phyloP scores from a whole-genome alignment of 495 filamentous ascomycete genomes.

The Hyaloscypha variabilis region DNA sequence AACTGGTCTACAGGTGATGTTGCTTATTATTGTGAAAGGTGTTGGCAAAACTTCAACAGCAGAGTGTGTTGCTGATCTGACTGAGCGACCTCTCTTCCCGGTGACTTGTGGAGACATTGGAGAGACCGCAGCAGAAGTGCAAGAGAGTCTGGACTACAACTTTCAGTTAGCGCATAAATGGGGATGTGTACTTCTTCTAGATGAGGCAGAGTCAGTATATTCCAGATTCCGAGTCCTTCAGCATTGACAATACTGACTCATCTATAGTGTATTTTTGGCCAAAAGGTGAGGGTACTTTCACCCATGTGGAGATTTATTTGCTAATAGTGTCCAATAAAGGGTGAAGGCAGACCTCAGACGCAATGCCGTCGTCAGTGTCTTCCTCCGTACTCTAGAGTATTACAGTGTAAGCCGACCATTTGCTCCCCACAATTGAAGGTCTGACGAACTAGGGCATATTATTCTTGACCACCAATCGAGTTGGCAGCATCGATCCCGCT shows the following conservation, averaged over 20 bases:
- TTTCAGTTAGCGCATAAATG: slow-evolving; percentile 47
- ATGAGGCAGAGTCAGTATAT: slow-evolving; percentile 49
- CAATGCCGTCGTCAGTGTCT: slow-evolving; percentile 55
- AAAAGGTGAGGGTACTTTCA: not conserved
- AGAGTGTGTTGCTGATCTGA: slow-evolving; percentile 37
- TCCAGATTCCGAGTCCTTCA: too few species aligned
- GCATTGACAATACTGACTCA: too few species aligned
- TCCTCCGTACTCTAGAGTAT: slow-evolving; percentile 57
- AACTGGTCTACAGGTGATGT: not conserved
- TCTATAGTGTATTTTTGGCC: slow-evolving; percentile 7
- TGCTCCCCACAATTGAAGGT: too few species aligned
- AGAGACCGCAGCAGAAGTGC: slow-evolving; percentile 37
- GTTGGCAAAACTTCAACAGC: slow-evolving; percentile 14
- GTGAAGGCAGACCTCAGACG: slow-evolving; percentile 41
- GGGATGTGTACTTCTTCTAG: slow-evolving; percentile 54
- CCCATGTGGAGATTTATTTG: too few species aligned
- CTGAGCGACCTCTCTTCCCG: slow-evolving; percentile 36
- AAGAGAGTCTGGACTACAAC: slow-evolving; percentile 42
- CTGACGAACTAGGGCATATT: slow-evolving; percentile 30
- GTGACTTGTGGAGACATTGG: slow-evolving; percentile 41
- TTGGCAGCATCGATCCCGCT: slow-evolving; percentile 51
- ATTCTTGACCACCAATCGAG: slow-evolving; percentile 40
- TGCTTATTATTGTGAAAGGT: not conserved
- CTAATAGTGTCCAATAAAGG: too few species aligned
- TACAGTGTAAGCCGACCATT: slow-evolving; percentile 34